Percentiles rank a stretch among this genome's conserved stretches.
phyloP scores from a whole-genome alignment of 2,329 filamentous ascomycete species.

The Cryphonectria japonica region DNA sequence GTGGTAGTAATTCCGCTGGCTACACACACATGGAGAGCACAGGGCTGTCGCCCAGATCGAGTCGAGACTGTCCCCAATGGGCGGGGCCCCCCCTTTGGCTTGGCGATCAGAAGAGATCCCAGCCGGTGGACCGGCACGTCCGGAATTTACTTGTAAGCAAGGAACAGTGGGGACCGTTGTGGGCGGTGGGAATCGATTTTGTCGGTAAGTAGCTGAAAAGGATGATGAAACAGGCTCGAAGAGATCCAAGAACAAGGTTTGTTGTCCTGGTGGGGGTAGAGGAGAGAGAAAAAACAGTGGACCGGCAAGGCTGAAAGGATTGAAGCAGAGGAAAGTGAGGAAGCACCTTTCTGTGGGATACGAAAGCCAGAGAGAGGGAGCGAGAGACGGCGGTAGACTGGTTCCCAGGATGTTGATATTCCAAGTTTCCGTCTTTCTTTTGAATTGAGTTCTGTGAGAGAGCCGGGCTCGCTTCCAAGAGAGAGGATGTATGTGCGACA shows the following conservation, averaged over 20 bases:
- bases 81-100: not conserved
- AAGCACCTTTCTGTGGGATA: not conserved
- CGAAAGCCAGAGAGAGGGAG: not conserved
- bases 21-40: not conserved
- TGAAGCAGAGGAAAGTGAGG: not conserved
- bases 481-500: not conserved
- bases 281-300: constrained; percentile 19
- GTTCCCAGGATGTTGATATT: not conserved
- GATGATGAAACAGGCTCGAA: constrained; percentile 13
- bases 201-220: constrained; percentile 3
- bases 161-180: constrained; percentile 21
- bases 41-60: constrained; percentile 1
- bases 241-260: constrained; percentile 16
- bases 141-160: constrained; percentile 7
- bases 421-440: not conserved
- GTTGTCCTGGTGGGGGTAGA: not conserved
- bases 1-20: not conserved
- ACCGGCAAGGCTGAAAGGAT: constrained; percentile 22
- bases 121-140: constrained; percentile 19
- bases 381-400: not conserved
- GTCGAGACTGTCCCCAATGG: constrained; percentile 10
- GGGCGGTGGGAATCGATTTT: constrained; percentile 18
- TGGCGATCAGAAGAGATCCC: constrained; percentile 19
- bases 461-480: not conserved
- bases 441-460: constrained; percentile 3